Evolutionary conservation across 1,139 yeast species (phyloP).

Genomic region (Yamadazyma aaseri): DNA sequence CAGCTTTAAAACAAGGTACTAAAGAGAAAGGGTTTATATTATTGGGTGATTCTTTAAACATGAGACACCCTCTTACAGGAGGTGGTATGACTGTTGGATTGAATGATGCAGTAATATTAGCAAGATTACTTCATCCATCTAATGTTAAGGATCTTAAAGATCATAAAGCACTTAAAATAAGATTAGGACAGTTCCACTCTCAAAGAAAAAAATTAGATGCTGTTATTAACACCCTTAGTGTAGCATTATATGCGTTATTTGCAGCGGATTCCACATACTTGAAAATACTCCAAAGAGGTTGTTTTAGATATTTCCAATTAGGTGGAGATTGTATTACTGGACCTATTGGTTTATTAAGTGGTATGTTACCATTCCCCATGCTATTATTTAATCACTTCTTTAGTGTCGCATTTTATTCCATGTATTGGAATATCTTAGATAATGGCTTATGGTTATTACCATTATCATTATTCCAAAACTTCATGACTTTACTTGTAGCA

Average conservation of each 20-base stretch:
- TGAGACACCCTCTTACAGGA: conserved; percentile 98
- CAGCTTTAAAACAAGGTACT: conserved; percentile 64
- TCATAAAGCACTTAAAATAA: conserved; percentile 51
- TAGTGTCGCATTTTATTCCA: conserved; percentile 83
- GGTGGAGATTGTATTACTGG: conserved; percentile 81
- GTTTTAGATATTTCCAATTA: conserved; percentile 77
- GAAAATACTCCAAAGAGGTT: conserved; percentile 76
- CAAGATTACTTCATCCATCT: conserved; percentile 57
- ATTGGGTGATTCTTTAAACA: conserved; percentile 91
- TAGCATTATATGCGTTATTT: conserved; percentile 85
- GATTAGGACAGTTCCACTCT: conserved; percentile 65
- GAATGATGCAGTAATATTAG: conserved; percentile 74
- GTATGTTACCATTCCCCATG: conserved; percentile 74
- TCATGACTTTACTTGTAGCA: conserved; percentile 73
- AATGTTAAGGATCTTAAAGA: conserved; percentile 60
- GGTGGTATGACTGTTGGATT: conserved; percentile 99
- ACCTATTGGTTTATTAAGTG: conserved; percentile 84
- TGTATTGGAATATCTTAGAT: conserved; percentile 63
- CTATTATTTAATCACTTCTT: conserved; percentile 81
- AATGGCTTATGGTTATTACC: conserved; percentile 73
- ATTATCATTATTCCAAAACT: conserved; percentile 65
- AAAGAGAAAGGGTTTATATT: conserved; percentile 75
- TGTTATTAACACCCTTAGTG: conserved; percentile 85
- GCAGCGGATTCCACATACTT: conserved; percentile 78
- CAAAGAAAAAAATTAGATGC: conserved; percentile 77